phyloP scores from a whole-genome alignment of 352 stramenopile genomes.

The Aphanomyces euteiches region DNA sequence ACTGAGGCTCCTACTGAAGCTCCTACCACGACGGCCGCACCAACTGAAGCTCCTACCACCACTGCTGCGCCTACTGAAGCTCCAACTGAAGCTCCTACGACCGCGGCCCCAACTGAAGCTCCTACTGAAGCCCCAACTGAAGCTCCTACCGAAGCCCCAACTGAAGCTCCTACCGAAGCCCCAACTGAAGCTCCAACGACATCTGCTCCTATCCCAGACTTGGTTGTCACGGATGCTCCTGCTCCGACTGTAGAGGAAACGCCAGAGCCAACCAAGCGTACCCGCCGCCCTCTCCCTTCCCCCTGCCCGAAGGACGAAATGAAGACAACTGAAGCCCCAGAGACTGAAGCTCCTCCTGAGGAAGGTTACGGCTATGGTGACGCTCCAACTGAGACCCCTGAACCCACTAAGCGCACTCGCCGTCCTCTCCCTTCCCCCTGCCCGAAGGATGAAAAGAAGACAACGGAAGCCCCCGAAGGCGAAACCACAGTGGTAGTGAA shows the following conservation, averaged over 20 bases:
- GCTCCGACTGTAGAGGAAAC: neutral
- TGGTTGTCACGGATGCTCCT: too few species aligned
- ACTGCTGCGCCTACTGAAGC: neutral
- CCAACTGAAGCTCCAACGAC: neutral
- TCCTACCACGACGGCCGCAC: neutral
- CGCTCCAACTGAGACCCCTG: neutral
- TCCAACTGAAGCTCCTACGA: neutral
- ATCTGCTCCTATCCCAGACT: too few species aligned
- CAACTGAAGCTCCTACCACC: neutral
- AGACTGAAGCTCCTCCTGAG: neutral
- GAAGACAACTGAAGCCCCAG: neutral
- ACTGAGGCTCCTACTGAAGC: neutral
- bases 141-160: too few species aligned
- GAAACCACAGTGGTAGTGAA: neutral
- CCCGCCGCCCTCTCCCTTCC: neutral
- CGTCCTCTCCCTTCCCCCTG: constrained; percentile 4
- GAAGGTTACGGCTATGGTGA: too few species aligned
- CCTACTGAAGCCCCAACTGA: too few species aligned
- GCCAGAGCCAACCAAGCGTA: neutral
- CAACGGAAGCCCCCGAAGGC: neutral
- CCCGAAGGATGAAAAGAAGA: constrained; percentile 5
- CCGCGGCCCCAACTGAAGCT: neutral
- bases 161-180: neutral
- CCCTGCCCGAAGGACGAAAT: neutral
- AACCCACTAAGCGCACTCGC: neutral